Evolutionary conservation across 352 stramenopile species (phyloP).

Genomic region (Phytophthora chlamydospora): DNA sequence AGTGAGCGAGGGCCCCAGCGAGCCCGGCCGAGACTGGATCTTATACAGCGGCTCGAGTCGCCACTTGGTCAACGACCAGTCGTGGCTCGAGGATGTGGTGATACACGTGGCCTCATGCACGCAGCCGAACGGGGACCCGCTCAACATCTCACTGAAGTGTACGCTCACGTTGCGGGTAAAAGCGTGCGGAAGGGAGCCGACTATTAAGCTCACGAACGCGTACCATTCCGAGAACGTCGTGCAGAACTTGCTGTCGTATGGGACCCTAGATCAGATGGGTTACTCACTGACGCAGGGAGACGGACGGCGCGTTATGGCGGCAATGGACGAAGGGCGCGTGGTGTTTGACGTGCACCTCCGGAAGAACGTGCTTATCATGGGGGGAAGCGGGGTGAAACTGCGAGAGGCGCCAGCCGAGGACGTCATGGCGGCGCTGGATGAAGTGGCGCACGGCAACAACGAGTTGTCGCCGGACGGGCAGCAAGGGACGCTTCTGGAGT

Average conservation of each 20-base stretch:
- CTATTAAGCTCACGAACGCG: neutral
- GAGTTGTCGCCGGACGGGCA: neutral
- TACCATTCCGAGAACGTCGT: neutral
- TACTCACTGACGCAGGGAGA: neutral
- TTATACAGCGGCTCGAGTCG: neutral
- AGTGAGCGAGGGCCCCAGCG: no score
- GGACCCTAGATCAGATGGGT: neutral
- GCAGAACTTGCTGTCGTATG: slow-evolving; percentile 1
- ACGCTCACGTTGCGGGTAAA: neutral
- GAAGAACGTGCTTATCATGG: no score
- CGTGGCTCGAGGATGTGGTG: neutral
- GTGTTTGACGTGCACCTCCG: neutral
- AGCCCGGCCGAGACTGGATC: neutral
- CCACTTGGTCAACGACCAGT: neutral
- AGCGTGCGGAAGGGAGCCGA: no score
- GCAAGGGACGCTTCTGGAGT: slow-evolving; percentile 4
- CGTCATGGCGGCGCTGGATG: neutral
- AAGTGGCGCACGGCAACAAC: neutral
- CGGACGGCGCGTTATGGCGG: neutral
- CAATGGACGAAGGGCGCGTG: neutral
- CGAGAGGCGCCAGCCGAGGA: no score
- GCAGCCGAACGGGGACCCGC: neutral
- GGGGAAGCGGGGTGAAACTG: no score
- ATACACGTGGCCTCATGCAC: neutral
- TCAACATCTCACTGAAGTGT: neutral